Evolutionary conservation across 352 stramenopile genomes (phyloP), one percentile per base, ranked within the genome.

Genomic region (Phytophthora meadii): DNA sequence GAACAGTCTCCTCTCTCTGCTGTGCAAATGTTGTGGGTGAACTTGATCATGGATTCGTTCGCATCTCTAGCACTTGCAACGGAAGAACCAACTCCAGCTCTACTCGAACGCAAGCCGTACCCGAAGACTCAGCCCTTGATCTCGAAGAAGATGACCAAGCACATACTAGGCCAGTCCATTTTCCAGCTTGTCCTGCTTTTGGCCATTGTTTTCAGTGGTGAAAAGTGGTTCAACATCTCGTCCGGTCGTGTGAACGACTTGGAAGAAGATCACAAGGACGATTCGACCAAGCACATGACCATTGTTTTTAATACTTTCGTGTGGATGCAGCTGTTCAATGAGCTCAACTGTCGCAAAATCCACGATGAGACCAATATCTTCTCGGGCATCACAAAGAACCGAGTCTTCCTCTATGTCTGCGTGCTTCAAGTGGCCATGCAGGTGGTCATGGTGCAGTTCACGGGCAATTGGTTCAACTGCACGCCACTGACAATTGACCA

Each of bases 281-380:
- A 73, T 19, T 88, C 93, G 34, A 89, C 74, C 2, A 64, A 87
- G 63, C 96, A 99, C 84, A 98, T 96, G 74, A 98, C 94, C 34
- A 89, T 98, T 41, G 70, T 99, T 57, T 99, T 98, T 85, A 98
- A 98, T 72, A 89, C 92, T 22, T 99, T 99, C 76, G 95, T 99
- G 8, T 97, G 98, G 75, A 90, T 92, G 47, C 92, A 98, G 81
- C 79, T 98, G 11, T 99, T 87, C 66, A 89, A 89, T 52, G 77
- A 88, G 52, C 59, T 89, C 10, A 89, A 89, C 64, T 64, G 65
- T 25, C 76, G 76, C 52, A 82, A 82, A 61, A 97, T 99, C 70
- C 90, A 97, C 72, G 89, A 98, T 74, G 81, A 97, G 53, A 94
- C 90, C 75, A 98, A 99, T 77, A 91, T 98, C 28, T 98, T 99